A percentile compares a stretch with the other conserved stretches of the same genome.
phyloP scores from a whole-genome alignment of 2,329 filamentous ascomycete species.

The Rutstroemia sp. region DNA sequence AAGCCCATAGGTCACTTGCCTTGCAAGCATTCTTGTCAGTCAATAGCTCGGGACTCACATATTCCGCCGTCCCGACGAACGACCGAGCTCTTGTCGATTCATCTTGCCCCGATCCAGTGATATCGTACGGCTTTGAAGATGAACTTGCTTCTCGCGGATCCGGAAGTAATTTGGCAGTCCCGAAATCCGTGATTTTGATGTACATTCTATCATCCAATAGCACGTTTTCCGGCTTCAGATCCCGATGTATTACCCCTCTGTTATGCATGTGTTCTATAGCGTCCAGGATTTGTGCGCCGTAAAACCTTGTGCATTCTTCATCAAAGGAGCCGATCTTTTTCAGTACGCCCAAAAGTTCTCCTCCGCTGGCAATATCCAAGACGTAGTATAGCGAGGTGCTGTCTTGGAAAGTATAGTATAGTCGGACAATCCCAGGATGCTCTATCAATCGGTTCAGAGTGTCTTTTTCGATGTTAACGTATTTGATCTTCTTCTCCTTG shows the following conservation, averaged over 20 bases:
- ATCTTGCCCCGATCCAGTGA: conserved; percentile 32
- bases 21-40: conserved; percentile 97
- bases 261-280: conserved; percentile 98
- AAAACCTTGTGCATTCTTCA: conserved; percentile 88
- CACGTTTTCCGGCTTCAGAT: conserved; percentile 95
- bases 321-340: conserved; percentile 96
- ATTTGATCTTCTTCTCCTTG: conserved; percentile 99
- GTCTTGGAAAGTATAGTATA: conserved; percentile 99
- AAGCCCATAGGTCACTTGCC: conserved; percentile 95
- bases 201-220: conserved; percentile 93
- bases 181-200: conserved; percentile 98
- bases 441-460: conserved; percentile 93
- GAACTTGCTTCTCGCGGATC: conserved; percentile 36
- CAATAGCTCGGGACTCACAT: conserved; percentile 94
- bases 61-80: conserved; percentile 96
- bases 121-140: conserved; percentile 31
- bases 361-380: conserved; percentile 83
- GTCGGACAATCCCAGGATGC: conserved; percentile 88
- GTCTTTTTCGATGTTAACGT: conserved; percentile 99
- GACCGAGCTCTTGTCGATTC: conserved; percentile 77
- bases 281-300: conserved; percentile 91
- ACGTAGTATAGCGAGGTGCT: conserved; percentile 96
- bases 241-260: conserved; percentile 89
- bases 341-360: conserved; percentile 83
- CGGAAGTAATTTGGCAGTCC: conserved; percentile 88